A percentile compares a stretch with the other conserved stretches of the same genome.
Evolutionary conservation across 1,284 basidiomycete species (phyloP).

Genomic region (Agroathelia rolfsii): DNA sequence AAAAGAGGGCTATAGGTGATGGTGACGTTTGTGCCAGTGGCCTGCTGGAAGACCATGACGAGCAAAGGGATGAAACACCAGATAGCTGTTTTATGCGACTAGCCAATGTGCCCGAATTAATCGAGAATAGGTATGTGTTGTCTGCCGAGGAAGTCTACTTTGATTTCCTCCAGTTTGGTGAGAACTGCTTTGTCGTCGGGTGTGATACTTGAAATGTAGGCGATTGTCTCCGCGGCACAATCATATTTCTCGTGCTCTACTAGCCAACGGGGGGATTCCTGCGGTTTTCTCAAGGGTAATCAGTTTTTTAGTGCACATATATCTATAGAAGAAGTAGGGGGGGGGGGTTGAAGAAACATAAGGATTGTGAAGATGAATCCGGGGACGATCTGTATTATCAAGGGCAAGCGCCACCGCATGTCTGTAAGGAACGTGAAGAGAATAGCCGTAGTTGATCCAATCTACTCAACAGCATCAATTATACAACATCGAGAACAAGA

Average conservation of each 20-base stretch:
- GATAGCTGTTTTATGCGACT: conserved; percentile 30
- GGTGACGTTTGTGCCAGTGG: conserved; percentile 52
- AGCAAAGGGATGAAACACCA: conserved; percentile 42
- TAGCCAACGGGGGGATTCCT: conserved; percentile 55
- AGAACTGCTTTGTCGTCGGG: conserved; percentile 30
- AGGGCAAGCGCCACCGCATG: conserved; percentile 46
- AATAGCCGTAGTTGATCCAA: conserved; percentile 38
- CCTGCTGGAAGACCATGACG: conserved; percentile 49
- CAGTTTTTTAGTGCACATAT: too few species aligned
- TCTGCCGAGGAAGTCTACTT: conserved; percentile 37
- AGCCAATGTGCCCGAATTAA: conserved; percentile 35
- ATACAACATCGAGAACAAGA: conserved; percentile 3
- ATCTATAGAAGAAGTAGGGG: too few species aligned
- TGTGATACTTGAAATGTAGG: conserved; percentile 31
- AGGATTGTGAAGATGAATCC: conserved; percentile 36
- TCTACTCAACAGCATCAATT: conserved; percentile 16
- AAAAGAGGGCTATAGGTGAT: conserved; percentile 38
- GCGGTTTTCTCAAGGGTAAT: too few species aligned
- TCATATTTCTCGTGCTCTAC: conserved; percentile 41
- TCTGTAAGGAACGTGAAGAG: conserved; percentile 24
- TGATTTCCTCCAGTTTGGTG: conserved; percentile 40
- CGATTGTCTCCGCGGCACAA: conserved; percentile 37
- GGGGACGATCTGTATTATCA: conserved; percentile 44
- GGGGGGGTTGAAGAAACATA: conserved; percentile 41
- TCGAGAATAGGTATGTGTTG: conserved; percentile 23